Evolutionary conservation across 768 basidiomycete species (phyloP).

Genomic region (Sporobolomyces pararoseus): DNA sequence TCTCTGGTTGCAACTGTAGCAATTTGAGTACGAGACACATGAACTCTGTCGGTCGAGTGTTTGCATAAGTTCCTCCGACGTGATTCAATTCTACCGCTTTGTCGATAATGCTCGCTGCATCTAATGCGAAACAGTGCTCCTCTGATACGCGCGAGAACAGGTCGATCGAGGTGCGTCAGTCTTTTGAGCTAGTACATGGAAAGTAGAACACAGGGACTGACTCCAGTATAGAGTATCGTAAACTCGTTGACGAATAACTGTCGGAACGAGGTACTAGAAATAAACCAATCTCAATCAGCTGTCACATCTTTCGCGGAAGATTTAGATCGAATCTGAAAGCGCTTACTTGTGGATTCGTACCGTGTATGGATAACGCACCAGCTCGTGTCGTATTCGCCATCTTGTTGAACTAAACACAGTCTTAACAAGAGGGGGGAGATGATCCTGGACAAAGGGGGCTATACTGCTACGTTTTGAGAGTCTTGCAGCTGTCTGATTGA

Average conservation of each 20-base stretch:
- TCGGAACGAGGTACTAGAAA: slow-evolving; percentile 68
- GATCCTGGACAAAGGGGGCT: neutral
- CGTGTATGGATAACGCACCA: slow-evolving; percentile 86
- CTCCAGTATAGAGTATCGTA: slow-evolving; percentile 93
- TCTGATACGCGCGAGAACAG: too few species aligned
- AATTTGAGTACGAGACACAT: slow-evolving; percentile 87
- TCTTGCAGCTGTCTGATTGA: too few species aligned
- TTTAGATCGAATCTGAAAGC: neutral
- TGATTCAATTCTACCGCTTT: slow-evolving; percentile 74
- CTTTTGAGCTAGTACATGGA: too few species aligned
- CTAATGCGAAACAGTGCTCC: slow-evolving; percentile 96
- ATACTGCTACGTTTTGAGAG: too few species aligned
- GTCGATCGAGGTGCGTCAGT: too few species aligned
- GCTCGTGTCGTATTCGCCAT: slow-evolving; percentile 93
- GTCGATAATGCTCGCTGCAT: slow-evolving; percentile 90
- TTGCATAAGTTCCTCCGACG: slow-evolving; percentile 92
- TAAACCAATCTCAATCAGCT: neutral
- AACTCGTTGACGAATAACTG: slow-evolving; percentile 89
- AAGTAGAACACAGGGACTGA: slow-evolving; percentile 5
- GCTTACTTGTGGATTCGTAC: slow-evolving; percentile 88
- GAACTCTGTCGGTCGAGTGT: slow-evolving; percentile 91
- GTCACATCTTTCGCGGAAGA: neutral
- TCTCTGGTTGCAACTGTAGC: slow-evolving; percentile 94
- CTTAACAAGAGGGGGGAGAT: neutral
- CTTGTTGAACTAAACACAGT: neutral